Percentiles rank a stretch among this genome's conserved stretches.
Conservation (phyloP, 1,284 basidiomycete genomes). For the Mycosarcoma maydis region DNA sequence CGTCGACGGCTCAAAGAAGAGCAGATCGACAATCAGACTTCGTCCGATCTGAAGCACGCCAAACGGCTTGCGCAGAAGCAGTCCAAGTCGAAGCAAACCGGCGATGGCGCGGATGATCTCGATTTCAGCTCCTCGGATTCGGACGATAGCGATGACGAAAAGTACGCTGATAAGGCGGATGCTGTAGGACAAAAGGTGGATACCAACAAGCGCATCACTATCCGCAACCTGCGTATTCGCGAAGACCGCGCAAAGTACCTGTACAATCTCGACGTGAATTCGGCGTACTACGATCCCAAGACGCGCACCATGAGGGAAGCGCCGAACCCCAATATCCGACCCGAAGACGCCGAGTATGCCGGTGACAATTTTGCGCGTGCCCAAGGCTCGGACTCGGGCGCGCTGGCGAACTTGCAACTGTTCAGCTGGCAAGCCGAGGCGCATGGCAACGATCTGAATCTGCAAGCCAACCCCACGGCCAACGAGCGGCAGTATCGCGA, state of each 20-base stretch:
- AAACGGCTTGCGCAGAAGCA: slow-evolving; percentile 85
- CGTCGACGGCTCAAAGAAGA: slow-evolving; percentile 90
- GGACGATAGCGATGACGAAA: slow-evolving; percentile 64
- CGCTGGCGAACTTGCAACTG: slow-evolving; percentile 88
- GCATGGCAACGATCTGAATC: slow-evolving; percentile 90
- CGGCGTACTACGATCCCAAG: slow-evolving; percentile 99
- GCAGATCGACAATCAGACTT: slow-evolving; percentile 92
- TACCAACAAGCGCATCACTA: slow-evolving; percentile 96
- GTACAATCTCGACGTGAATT: slow-evolving; percentile 92
- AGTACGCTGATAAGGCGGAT: slow-evolving; percentile 94
- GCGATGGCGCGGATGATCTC: slow-evolving; percentile 27
- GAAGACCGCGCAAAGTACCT: slow-evolving; percentile 99
- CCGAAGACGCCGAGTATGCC: slow-evolving; percentile 90
- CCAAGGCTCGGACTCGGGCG: slow-evolving; percentile 83
- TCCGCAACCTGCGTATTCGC: slow-evolving; percentile 96
- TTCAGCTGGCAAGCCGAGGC: slow-evolving; percentile 97
- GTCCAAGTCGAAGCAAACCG: slow-evolving; percentile 50
- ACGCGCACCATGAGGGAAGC: slow-evolving; percentile 99
- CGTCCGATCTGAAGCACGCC: slow-evolving; percentile 70
- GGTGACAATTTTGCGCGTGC: slow-evolving; percentile 94
- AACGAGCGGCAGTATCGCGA: slow-evolving; percentile 88
- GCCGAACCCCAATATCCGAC: slow-evolving; percentile 77
- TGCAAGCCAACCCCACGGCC: slow-evolving; percentile 95
- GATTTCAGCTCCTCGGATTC: slow-evolving; percentile 87
- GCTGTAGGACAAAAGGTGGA: slow-evolving; percentile 97